Base-by-base conservation (phyloP, 129 eudicot species). In the Flaveria ramosissima region DNA sequence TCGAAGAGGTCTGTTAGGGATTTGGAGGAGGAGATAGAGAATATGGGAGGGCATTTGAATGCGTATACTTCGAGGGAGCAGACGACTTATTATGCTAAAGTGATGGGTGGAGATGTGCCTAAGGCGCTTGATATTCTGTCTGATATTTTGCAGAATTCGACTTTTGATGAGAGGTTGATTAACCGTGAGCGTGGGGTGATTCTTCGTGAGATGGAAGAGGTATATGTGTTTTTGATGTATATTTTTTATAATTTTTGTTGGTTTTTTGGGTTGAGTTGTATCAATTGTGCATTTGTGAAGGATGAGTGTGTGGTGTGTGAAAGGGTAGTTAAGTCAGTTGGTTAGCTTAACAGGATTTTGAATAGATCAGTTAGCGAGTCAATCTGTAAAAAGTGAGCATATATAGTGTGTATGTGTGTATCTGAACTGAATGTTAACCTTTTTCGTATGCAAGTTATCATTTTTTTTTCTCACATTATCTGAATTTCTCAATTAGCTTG, bases 41-140 rank as follows among this genome's bases (percentile, higher is more conserved):
- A 91, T n/a, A 91, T 94, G 92, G 98, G 98, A 11, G 98, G 97
- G 10, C 97, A 94, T 71, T 84, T 94, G 85, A 91, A 94, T 79
- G 98, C 97, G 15, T 94, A 87, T 73, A 94, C 97, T 8, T 80
- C 90, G 0, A 81, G 98, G 73, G 98, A 94, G 65, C 97, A 91
- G 67, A 91, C 98, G 0, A 87, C 96, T 14, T 94, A 82, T 57
- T 89, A 73, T 45, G 93, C 97, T 0, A 91, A 91, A 69, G 98
- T 94, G 19, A 15, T 84, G 85, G 86, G 80, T 17, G 85, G 45
- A 59, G 90, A 91, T 68, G 99, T 91, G 55, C 84, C 88, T 0
- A 69, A 73, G 13, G 99, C 96, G 6, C 27, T 95, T 14, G 96
- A 91, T 76, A 84, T 95, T 63, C 70, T 95, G 21, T 73, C 92